Percentiles rank a stretch among this genome's conserved stretches.
These are phyloP conservation scores for Colletotrichum sp. DNA, from an alignment of 2,329 filamentous ascomycete genomes.

Conservation along the genomic window DNA sequence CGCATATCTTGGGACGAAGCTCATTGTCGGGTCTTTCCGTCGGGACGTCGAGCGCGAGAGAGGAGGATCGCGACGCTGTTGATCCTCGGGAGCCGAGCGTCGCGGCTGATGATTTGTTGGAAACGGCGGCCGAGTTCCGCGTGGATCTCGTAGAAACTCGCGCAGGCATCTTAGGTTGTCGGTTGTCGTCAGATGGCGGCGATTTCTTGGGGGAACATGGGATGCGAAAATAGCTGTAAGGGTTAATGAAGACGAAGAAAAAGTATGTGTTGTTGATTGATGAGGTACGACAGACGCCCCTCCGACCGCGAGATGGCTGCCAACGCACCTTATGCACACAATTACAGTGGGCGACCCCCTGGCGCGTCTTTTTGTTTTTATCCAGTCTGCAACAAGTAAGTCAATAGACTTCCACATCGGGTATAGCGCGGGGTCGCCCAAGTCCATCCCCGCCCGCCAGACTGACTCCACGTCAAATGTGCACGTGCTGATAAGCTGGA, in stretches of 20 bases:
- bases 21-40: conserved; percentile 73
- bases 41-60: conserved; percentile 57
- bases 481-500: conserved; percentile 21
- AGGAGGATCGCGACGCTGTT: conserved; percentile 50
- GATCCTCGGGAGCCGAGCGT: conserved; percentile 46
- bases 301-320: not conserved
- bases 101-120: conserved; percentile 42
- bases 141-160: conserved; percentile 51
- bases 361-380: conserved; percentile 22
- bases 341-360: conserved; percentile 12
- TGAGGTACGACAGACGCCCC: not conserved
- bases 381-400: conserved; percentile 5
- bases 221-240: not conserved
- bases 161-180: conserved; percentile 48
- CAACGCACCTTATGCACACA: conserved; percentile 3
- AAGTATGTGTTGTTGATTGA: conserved; percentile 12
- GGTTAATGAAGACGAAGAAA: conserved; percentile 5
- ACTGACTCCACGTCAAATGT: not conserved
- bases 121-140: conserved; percentile 46
- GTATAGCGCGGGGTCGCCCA: conserved; percentile 22
- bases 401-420: conserved; percentile 20
- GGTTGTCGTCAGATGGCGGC: not conserved
- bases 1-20: conserved; percentile 75
- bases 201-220: not conserved
- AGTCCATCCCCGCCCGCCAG: not conserved